Percentiles rank a stretch among this genome's conserved stretches.
Evolutionary conservation across 2,329 filamentous ascomycete species (phyloP).

Genomic region (Alternaria dauci): DNA sequence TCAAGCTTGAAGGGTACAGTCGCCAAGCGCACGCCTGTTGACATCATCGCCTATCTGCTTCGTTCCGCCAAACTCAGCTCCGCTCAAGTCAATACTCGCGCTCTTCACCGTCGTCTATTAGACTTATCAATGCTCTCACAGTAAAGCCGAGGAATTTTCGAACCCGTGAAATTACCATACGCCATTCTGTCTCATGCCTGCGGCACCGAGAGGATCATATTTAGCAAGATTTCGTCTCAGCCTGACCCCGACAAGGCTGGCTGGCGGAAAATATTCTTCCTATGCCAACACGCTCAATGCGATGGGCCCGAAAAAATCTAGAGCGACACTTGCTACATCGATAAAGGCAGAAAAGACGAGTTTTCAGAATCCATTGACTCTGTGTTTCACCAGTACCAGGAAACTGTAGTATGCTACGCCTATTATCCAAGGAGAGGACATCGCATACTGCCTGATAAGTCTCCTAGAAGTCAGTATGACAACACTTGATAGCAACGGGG

Average conservation of each 20-base stretch:
- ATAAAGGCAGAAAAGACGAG: background rate
- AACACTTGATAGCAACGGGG: background rate
- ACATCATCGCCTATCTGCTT: background rate
- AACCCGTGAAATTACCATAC: background rate
- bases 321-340: background rate
- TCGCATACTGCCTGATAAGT: background rate
- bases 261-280: background rate
- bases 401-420: background rate
- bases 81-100: background rate
- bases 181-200: background rate
- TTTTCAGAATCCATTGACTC: background rate
- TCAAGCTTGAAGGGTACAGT: background rate
- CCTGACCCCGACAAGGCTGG: background rate
- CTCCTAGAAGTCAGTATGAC: background rate
- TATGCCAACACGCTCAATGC: background rate
- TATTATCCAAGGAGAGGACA: background rate
- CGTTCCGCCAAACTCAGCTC: background rate
- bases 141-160: background rate
- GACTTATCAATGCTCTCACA: background rate
- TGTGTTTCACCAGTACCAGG: background rate
- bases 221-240: background rate
- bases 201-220: background rate
- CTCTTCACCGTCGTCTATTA: background rate
- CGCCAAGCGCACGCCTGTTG: background rate
- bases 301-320: background rate